Evolutionary conservation across 75 land plant species (phyloP), one percentile per base, ranked within the genome.

Genomic region (Selaginella tamariscina): DNA sequence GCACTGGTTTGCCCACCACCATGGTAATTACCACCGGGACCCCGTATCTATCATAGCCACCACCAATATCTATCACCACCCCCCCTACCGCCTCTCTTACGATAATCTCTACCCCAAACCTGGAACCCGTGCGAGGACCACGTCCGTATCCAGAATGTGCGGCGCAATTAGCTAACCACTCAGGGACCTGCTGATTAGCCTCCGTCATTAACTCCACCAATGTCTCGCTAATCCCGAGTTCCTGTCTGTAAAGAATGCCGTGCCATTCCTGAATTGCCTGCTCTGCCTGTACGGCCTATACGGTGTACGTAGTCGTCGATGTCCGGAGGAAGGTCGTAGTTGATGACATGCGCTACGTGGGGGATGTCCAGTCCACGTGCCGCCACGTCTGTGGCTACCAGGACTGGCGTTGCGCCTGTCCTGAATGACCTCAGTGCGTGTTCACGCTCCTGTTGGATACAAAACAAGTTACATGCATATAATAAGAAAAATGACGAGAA

Each of bases 261-360:
- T 90, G 96, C 92, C 54, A 90, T 68, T 0, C 96, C 96, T 1
- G 81, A 65, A 68, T 90, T 90, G n/a, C 96, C 96, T 24, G 96
- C 96, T 32, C 96, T 75, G 13, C 96, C 96, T 1, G 96, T 90
- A 24, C 96, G 81, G 29, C 96, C 96, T 30, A 90, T 90, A 21
- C 96, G 84, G 57, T 90, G 96, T n/a, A 90, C 92, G 65, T 90
- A 90, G 71, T 85, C 88, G 75, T 90, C 92, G 68, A 88, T 85
- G 72, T 90, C 92, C 65, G 83, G 83, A 1, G 96, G 92, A 27
- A 90, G 79, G 33, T 90, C 96, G 76, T 87, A 90, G 72, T 90
- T 90, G 56, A 90, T 76, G 2, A 90, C 92, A 77, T 90, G 92
- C 0, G 92, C 79, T 32, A 90, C 96, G 68, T 90, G 96, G 1